Conservation (phyloP, 225 moss, liverwort and hornwort genomes). For the Physcomitrium patens region DNA sequence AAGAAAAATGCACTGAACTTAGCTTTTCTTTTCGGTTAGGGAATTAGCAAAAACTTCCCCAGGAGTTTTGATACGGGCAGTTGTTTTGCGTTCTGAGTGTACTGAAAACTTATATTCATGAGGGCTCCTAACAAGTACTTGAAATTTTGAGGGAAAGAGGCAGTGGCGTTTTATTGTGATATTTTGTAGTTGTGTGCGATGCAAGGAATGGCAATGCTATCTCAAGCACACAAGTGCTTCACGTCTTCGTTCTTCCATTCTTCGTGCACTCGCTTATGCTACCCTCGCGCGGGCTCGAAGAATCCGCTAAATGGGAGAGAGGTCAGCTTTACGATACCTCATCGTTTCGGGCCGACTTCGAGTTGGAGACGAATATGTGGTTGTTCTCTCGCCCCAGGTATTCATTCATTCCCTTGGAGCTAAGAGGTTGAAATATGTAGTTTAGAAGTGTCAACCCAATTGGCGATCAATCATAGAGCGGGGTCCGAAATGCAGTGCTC, state of each 20-base stretch:
- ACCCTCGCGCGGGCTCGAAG: not conserved
- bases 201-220: conserved; percentile 49
- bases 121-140: not conserved
- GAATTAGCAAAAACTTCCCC: too few species aligned
- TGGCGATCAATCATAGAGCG: not conserved
- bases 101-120: not conserved
- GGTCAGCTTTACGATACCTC: conserved; percentile 4
- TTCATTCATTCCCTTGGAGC: not conserved
- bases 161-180: not conserved
- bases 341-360: not conserved
- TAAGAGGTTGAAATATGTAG: not conserved
- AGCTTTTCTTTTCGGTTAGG: too few species aligned
- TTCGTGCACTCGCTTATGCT: conserved; percentile 29
- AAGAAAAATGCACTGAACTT: not conserved
- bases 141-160: not conserved
- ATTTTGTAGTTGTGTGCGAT: conserved; percentile 10
- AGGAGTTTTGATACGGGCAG: not conserved
- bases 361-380: conserved; percentile 23
- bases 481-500: not conserved
- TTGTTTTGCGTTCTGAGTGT: not conserved
- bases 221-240: conserved; percentile 54
- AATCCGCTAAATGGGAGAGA: conserved; percentile 27
- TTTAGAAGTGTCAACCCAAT: conserved; percentile 9
- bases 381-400: conserved; percentile 41
- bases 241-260: conserved; percentile 30